Base-by-base conservation (phyloP, 306 rosid species). In the Quercus dentata region DNA sequence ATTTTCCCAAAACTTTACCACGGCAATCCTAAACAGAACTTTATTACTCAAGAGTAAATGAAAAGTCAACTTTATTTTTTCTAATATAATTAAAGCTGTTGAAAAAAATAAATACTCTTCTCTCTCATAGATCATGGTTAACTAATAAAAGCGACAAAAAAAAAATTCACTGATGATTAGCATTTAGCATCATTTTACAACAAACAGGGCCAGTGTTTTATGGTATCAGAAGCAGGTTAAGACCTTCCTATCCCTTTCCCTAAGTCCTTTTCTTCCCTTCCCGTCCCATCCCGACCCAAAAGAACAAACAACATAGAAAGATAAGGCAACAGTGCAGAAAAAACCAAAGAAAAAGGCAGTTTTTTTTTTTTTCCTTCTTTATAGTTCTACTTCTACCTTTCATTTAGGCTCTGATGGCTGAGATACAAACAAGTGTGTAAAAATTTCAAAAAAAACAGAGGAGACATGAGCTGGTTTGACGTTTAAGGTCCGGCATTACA, bases 401-500 rank as follows among this genome's bases (percentile, higher is more conserved):
- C 31, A 21, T 12, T 61, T 10, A 61, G 71, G 46, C 30, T 21
- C 30, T 21, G 65, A 59, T 59, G 15, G 72, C 52, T 25, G 71
- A 33, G 21, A 67, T 17, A 19, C 3, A 65, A 12, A 17, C n/a
- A 19, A 20, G 23, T 6, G 2, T 19, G 14, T 19, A 23, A 3
- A 38, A 25, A 49, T 19, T 71, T 71, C 14, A 59, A 71, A 79
- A 71, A 58, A 27, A 58, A 27, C 70, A 61, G 61, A 78, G 30
- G 55, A 14, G 25, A 62, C 9, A 23, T 19, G 28, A 3, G n/a
- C 14, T 28, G 27, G 69, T 78, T 70, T 78, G 81, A 78, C 76
- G 81, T 70, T 69, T 57, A 78, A 57, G 81, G 76, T 76, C 75
- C 76, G 69, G 46, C 69, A 78, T 78, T 78, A 21, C 75, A 65